A percentile compares a stretch with the other conserved stretches of the same genome.
Conservation (phyloP, 2,329 filamentous ascomycete species). For the Aspergillus melleus region DNA sequence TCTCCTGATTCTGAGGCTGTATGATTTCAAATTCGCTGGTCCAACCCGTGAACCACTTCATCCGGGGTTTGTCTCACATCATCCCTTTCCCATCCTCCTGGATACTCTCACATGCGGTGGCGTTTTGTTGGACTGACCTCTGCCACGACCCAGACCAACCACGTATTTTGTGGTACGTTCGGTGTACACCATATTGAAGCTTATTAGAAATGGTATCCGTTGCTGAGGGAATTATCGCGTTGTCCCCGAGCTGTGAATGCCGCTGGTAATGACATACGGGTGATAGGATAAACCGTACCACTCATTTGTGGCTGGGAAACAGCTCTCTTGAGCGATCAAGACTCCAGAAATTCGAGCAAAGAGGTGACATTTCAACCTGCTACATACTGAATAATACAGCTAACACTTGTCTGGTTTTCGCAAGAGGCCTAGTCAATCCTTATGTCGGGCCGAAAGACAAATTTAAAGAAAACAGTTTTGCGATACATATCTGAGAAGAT, state of each 20-base stretch:
- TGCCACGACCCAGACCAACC: neutral
- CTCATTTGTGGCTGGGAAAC: neutral
- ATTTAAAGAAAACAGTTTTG: neutral
- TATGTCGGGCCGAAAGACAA: neutral
- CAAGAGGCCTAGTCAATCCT: neutral
- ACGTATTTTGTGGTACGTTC: neutral
- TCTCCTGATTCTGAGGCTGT: neutral
- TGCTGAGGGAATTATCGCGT: neutral
- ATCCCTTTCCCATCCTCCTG: neutral
- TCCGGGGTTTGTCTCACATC: neutral
- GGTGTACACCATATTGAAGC: neutral
- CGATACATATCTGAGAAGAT: slow-evolving; percentile 8
- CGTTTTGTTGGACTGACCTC: neutral
- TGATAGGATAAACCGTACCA: neutral
- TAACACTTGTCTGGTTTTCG: neutral
- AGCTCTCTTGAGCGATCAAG: neutral
- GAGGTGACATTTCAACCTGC: neutral
- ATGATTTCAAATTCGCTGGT: neutral
- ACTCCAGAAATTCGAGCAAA: neutral
- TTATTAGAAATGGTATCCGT: neutral
- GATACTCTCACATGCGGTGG: neutral
- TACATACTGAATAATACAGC: neutral
- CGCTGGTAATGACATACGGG: neutral
- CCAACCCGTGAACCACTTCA: neutral
- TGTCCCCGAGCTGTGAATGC: neutral